Percentiles rank a stretch among this genome's conserved stretches.
Evolutionary conservation across 2,329 filamentous ascomycete species (phyloP).

Genomic region (Sporothrix variecibatus): DNA sequence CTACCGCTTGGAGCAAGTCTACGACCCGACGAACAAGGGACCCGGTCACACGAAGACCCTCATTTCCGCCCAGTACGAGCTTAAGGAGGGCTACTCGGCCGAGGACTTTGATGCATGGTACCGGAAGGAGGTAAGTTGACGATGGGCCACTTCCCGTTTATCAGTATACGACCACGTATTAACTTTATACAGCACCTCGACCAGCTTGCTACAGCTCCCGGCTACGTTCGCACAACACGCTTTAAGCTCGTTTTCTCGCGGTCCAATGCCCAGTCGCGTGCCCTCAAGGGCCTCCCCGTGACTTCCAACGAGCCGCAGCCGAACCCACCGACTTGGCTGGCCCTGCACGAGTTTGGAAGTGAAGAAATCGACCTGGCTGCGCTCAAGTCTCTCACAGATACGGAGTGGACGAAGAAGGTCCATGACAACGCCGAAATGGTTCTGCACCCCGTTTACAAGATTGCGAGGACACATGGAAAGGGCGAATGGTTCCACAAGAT

Average conservation of each 20-base stretch:
- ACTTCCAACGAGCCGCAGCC: constrained; percentile 30
- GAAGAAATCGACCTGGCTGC: constrained; percentile 23
- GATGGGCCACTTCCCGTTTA: background rate
- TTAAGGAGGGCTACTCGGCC: constrained; percentile 24
- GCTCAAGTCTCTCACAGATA: constrained; percentile 24
- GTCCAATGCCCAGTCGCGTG: constrained; percentile 33
- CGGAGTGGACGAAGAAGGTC: constrained; percentile 30
- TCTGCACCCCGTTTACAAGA: constrained; percentile 21
- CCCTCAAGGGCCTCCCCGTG: constrained; percentile 31
- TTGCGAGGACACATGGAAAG: constrained; percentile 26
- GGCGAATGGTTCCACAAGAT: constrained; percentile 28
- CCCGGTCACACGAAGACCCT: constrained; percentile 32
- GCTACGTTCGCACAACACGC: constrained; percentile 34
- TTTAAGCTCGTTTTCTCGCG: constrained; percentile 33
- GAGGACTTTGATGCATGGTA: constrained; percentile 34
- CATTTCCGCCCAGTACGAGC: constrained; percentile 29
- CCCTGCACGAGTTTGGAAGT: constrained; percentile 22
- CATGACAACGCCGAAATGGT: constrained; percentile 21
- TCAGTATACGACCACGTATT: background rate
- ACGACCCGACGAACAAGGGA: constrained; percentile 32
- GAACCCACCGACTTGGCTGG: constrained; percentile 31
- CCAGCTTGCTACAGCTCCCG: constrained; percentile 27
- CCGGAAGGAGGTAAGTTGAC: constrained; percentile 31
- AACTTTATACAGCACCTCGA: constrained; percentile 26
- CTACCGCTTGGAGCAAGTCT: constrained; percentile 33